Evolutionary conservation across 2,329 filamentous ascomycete genomes (phyloP).

Genomic region (Orbilia brochopaga): DNA sequence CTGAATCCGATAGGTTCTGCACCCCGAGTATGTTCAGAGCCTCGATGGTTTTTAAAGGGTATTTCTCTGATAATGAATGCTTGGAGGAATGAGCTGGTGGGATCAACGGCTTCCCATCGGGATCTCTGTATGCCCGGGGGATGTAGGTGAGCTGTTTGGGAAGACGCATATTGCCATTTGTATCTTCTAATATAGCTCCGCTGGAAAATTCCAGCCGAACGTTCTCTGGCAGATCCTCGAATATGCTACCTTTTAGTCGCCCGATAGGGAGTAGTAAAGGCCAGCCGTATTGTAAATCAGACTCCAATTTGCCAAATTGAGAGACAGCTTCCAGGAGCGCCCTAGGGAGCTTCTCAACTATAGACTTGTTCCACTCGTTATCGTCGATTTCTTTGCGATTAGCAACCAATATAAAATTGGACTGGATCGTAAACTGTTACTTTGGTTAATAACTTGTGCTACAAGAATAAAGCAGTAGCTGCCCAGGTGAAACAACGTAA

Average conservation of each 20-base stretch:
- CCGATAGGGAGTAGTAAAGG: not conserved
- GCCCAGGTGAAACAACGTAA: too few relatives aligned
- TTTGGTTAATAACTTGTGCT: too few relatives aligned
- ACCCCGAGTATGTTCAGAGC: not conserved
- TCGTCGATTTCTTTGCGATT: conserved; percentile 4
- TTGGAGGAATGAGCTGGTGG: not conserved
- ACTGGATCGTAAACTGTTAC: not conserved
- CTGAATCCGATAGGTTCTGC: not conserved
- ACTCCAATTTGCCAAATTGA: not conserved
- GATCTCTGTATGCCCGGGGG: not conserved
- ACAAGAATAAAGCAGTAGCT: too few relatives aligned
- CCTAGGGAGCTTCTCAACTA: not conserved
- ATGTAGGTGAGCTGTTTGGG: not conserved
- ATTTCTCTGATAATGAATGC: not conserved
- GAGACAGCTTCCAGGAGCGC: not conserved
- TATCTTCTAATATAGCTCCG: not conserved
- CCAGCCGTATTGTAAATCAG: not conserved
- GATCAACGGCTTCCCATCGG: not conserved
- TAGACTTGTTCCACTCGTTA: not conserved
- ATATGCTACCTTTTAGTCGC: not conserved
- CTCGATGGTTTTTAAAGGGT: not conserved
- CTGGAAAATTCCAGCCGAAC: not conserved
- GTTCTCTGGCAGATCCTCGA: not conserved
- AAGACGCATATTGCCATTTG: not conserved
- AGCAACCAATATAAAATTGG: not conserved